A percentile compares a stretch with the other conserved stretches of the same genome.
Evolutionary conservation across 2,329 filamentous ascomycete genomes (phyloP).

Genomic region (Alternaria incomplexa): DNA sequence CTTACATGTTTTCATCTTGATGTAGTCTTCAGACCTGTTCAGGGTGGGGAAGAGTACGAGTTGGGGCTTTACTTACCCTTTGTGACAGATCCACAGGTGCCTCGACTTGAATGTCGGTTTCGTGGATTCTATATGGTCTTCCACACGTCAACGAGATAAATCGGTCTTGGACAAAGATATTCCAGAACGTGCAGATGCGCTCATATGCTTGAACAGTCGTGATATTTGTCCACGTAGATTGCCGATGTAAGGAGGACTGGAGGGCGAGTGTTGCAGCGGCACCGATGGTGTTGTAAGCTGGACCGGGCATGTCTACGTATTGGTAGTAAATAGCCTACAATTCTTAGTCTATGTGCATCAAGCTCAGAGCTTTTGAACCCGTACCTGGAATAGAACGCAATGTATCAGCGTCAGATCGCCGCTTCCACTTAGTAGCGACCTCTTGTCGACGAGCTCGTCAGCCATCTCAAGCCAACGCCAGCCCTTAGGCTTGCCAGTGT

Average conservation of each 20-base stretch:
- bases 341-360: background rate
- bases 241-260: constrained; percentile 37
- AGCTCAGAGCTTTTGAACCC: background rate
- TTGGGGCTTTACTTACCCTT: constrained; percentile 17
- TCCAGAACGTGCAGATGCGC: constrained; percentile 40
- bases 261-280: constrained; percentile 36
- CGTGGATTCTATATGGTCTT: constrained; percentile 38
- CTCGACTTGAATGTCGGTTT: constrained; percentile 35
- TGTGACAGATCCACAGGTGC: constrained; percentile 24
- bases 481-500: constrained; percentile 22
- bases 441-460: constrained; percentile 35
- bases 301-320: constrained; percentile 32
- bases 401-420: constrained; percentile 36
- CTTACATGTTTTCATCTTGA: background rate
- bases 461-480: constrained; percentile 41
- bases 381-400: constrained; percentile 36
- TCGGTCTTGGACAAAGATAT: constrained; percentile 32
- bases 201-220: constrained; percentile 24
- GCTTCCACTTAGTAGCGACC: constrained; percentile 23
- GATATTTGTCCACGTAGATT: constrained; percentile 25
- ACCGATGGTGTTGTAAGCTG: constrained; percentile 40
- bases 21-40: background rate
- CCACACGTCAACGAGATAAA: constrained; percentile 40
- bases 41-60: background rate
- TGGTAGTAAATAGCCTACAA: constrained; percentile 36